phyloP scores from a whole-genome alignment of 495 filamentous ascomycete species.

The Aspergillus cristatus region DNA sequence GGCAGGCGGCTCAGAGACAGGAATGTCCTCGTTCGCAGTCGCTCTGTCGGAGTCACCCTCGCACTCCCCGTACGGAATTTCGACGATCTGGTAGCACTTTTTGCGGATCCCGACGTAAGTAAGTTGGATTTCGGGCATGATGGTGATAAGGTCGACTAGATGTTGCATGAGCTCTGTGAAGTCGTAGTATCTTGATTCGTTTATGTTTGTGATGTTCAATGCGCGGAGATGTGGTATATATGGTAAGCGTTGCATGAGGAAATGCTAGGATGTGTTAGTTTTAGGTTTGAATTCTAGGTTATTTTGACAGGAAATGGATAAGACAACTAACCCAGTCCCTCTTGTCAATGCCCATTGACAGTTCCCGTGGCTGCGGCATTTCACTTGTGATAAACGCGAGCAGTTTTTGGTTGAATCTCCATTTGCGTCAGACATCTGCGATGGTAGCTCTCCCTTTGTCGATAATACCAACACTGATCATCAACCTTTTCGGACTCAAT shows the following conservation, averaged over 20 bases:
- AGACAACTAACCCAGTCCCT: slow-evolving; percentile 70
- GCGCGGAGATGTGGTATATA: slow-evolving; percentile 66
- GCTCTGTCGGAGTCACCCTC: too few relatives aligned
- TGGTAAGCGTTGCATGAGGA: slow-evolving; percentile 75
- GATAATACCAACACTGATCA: slow-evolving; percentile 70
- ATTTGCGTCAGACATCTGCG: slow-evolving; percentile 52
- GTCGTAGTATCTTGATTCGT: slow-evolving; percentile 40
- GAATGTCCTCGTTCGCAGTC: too few relatives aligned
- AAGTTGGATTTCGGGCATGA: too few relatives aligned
- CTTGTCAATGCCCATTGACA: slow-evolving; percentile 69
- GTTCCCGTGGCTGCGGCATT: slow-evolving; percentile 67
- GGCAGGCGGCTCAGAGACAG: too few relatives aligned
- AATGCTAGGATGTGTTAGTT: slow-evolving; percentile 51
- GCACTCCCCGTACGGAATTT: too few relatives aligned
- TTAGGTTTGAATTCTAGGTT: too few relatives aligned
- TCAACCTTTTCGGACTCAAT: slow-evolving; percentile 62
- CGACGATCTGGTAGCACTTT: too few relatives aligned
- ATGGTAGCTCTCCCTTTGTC: slow-evolving; percentile 23
- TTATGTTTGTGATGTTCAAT: slow-evolving; percentile 67
- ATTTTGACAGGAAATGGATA: slow-evolving; percentile 2
- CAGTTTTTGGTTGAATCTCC: slow-evolving; percentile 72
- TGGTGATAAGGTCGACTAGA: slow-evolving; percentile 73
- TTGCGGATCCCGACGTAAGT: too few relatives aligned
- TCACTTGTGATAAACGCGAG: slow-evolving; percentile 73
- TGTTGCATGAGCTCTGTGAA: slow-evolving; percentile 71